Conservation (phyloP, 768 basidiomycete species). For the Amanita phalloides region DNA sequence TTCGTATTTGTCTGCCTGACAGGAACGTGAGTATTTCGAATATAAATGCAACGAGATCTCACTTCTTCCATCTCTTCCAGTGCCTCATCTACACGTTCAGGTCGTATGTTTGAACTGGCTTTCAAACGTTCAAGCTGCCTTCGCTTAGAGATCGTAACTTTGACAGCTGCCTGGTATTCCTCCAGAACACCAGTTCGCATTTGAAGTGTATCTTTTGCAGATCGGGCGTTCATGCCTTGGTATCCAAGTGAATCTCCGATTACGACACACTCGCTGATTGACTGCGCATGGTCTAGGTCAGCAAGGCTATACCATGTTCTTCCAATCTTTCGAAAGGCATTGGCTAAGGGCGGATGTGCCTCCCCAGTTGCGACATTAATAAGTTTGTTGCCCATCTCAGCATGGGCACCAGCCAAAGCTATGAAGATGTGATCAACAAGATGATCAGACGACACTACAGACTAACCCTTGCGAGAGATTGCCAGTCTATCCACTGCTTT, state of each 20-base stretch:
- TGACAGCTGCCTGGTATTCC: constrained; percentile 90
- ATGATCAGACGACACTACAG: background rate
- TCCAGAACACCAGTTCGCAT: constrained; percentile 88
- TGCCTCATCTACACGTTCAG: constrained; percentile 84
- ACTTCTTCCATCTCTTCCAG: constrained; percentile 92
- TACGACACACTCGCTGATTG: constrained; percentile 90
- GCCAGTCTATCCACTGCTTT: constrained; percentile 86
- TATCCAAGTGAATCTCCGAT: constrained; percentile 95
- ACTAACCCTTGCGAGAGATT: constrained; percentile 63
- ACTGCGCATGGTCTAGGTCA: constrained; percentile 84
- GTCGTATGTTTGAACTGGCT: constrained; percentile 74
- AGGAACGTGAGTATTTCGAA: constrained; percentile 2
- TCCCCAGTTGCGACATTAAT: constrained; percentile 86
- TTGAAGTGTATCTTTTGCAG: constrained; percentile 88
- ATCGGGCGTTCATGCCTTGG: constrained; percentile 92
- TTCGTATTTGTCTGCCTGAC: constrained; percentile 85
- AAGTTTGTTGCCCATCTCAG: constrained; percentile 91
- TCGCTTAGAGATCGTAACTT: constrained; percentile 87
- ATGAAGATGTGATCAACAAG: constrained; percentile 3
- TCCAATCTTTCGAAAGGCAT: constrained; percentile 78
- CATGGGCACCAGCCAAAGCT: constrained; percentile 72
- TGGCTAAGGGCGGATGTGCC: constrained; percentile 72
- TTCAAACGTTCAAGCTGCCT: constrained; percentile 85
- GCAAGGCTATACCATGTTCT: constrained; percentile 80
- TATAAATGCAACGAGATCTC: constrained; percentile 9